Conservation (phyloP, 352 stramenopile species). For the Aphanomyces astaci region DNA sequence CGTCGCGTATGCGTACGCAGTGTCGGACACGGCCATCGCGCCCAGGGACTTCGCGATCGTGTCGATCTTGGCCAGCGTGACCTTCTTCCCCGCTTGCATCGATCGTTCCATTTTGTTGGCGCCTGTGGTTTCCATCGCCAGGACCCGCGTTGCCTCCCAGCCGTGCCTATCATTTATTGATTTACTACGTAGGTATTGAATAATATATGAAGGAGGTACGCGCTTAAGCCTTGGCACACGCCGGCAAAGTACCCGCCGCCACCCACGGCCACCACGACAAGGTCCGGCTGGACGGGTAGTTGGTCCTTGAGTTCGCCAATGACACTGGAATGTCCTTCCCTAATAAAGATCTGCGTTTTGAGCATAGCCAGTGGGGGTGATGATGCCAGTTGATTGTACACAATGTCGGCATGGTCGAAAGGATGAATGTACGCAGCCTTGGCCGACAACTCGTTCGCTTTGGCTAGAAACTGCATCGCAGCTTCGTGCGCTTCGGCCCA, state of each 20-base stretch:
- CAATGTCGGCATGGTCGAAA: constrained; percentile 53
- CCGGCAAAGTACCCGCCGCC: constrained; percentile 70
- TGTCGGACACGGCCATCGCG: constrained; percentile 49
- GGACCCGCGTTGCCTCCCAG: constrained; percentile 29
- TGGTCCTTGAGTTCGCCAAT: constrained; percentile 63
- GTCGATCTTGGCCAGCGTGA: constrained; percentile 47
- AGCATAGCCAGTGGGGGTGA: not conserved
- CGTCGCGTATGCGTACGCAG: constrained; percentile 36
- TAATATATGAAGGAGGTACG: not conserved
- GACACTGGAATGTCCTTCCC: constrained; percentile 69
- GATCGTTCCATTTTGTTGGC: constrained; percentile 54
- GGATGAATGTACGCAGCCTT: constrained; percentile 54
- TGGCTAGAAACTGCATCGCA: constrained; percentile 38
- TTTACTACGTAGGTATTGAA: not conserved
- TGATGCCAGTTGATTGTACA: not conserved
- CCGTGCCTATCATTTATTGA: constrained; percentile 22
- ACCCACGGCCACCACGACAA: constrained; percentile 63
- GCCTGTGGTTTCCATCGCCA: constrained; percentile 68
- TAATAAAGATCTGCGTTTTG: constrained; percentile 30
- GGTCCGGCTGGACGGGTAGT: constrained; percentile 19
- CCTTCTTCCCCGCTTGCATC: constrained; percentile 27
- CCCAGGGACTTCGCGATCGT: constrained; percentile 70
- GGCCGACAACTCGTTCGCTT: constrained; percentile 19
- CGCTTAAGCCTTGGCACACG: constrained; percentile 53
- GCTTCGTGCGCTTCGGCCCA: constrained; percentile 69